Base-by-base conservation (phyloP, 2,329 filamentous ascomycete species). In the Nemania serpens region DNA sequence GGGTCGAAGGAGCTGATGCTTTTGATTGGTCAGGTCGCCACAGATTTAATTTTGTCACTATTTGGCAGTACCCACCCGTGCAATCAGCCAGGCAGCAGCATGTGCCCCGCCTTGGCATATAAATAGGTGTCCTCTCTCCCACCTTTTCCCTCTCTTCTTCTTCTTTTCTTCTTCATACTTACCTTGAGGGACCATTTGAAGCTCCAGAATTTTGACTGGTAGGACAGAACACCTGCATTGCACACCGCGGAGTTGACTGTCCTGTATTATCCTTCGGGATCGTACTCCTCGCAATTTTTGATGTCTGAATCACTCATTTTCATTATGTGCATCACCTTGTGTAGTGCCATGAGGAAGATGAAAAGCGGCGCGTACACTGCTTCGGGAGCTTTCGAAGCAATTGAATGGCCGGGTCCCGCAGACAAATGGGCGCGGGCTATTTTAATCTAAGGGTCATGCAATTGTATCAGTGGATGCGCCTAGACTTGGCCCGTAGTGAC, bases 251-350 rank as follows among this genome's bases (percentile, higher is more conserved):
- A 75, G 78, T 79, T 75, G 70, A 75, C 74, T 75, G 72, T 71
- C 69, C 75, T 81, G 76, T 75, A 81, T 80, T 81, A 79, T 77
- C 78, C 78, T 81, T 81, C 75, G 76, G 77, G 77, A 77, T 79
- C 80, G 78, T 81, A 76, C 78, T 75, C 74, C 75, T 76, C 73
- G 76, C 46, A 81, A 81, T 80, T 81, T 80, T 81, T 79, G 78
- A 75, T 81, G 69, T 75, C 65, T 55, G 33, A 56, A 9, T 25
- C 25, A 22, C 45, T 50, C 56, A 55, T 68, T 82, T 82, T 81
- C 80, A 77, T 81, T 78, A 65, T 78, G 75, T 59, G 54, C 68
- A 63, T 63, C 68, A 72, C 75, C 73, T 72, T 60, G 74, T 39
- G 78, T 73, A 69, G 68, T 70, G 77, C 59, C 74, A 76, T 70